Conservation (phyloP, 257 asterid genomes). For the Solanum gracilifrons region DNA sequence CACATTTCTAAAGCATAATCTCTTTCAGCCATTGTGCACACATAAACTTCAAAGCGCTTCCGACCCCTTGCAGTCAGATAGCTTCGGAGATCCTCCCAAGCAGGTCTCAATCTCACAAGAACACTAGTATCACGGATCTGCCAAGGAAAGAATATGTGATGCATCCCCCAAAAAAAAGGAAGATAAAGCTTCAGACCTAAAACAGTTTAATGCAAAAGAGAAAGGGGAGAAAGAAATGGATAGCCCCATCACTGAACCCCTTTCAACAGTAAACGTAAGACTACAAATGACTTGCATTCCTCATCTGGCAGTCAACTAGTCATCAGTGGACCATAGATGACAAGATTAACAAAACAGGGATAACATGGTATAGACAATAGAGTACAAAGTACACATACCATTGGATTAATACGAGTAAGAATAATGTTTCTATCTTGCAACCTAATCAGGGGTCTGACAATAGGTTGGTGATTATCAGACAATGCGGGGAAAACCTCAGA, state of each 20-base stretch:
- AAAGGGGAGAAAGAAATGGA: background rate
- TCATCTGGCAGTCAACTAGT: background rate
- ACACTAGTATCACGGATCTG: slow-evolving; percentile 98
- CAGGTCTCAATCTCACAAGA: slow-evolving; percentile 96
- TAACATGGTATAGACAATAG: background rate
- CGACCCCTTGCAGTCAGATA: slow-evolving; percentile 95
- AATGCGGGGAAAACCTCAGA: slow-evolving; percentile 82
- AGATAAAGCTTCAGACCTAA: background rate
- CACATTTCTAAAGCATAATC: slow-evolving; percentile 99
- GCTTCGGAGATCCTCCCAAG: slow-evolving; percentile 97
- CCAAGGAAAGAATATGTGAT: background rate
- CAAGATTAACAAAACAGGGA: background rate
- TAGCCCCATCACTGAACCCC: background rate
- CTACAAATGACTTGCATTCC: background rate
- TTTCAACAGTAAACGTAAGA: background rate
- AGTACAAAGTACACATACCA: slow-evolving; percentile 24
- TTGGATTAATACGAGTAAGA: slow-evolving; percentile 91
- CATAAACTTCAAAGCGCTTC: slow-evolving; percentile 94
- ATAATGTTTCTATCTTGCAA: slow-evolving; percentile 78
- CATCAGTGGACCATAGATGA: background rate
- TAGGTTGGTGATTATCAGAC: slow-evolving; percentile 69
- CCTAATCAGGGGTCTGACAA: slow-evolving; percentile 84
- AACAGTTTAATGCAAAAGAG: background rate
- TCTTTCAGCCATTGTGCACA: slow-evolving; percentile 99
- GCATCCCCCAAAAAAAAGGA: background rate